Conservation (phyloP, 176 grass and related monocot species). For the Oryza longistaminata region DNA sequence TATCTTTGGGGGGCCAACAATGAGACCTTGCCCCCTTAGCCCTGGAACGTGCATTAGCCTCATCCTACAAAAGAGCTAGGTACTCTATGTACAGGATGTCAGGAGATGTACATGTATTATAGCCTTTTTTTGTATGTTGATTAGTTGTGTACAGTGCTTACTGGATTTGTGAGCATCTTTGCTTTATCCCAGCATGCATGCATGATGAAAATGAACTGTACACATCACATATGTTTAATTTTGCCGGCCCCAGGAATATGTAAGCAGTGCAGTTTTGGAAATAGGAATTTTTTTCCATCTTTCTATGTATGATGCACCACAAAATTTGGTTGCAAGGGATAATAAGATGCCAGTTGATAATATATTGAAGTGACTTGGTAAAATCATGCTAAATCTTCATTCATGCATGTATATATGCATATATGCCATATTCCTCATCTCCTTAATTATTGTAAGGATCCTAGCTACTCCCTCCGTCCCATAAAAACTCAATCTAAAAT, state of each 20-base stretch:
- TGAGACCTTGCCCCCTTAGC: not conserved
- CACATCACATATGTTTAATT: not conserved
- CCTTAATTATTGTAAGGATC: not conserved
- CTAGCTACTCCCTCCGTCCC: too few species aligned
- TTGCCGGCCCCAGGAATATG: too few species aligned
- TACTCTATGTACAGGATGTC: not conserved
- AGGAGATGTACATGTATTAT: not conserved
- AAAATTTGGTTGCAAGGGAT: not conserved
- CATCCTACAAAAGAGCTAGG: not conserved
- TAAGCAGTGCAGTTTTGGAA: not conserved
- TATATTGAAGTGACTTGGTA: not conserved
- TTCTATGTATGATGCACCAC: not conserved
- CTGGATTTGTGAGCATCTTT: conserved; percentile 3
- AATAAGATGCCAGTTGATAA: not conserved
- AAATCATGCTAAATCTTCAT: not conserved
- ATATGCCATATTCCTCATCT: not conserved
- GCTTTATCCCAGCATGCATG: not conserved
- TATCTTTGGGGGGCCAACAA: not conserved
- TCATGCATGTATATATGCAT: not conserved
- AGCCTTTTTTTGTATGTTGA: not conserved
- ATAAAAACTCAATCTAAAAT: too few species aligned
- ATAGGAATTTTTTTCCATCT: not conserved
- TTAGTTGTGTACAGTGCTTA: not conserved
- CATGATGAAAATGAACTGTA: not conserved
- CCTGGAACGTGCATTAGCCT: conserved; percentile 24